A percentile compares a stretch with the other conserved stretches of the same genome.
phyloP scores from a whole-genome alignment of 2,329 filamentous ascomycete species.

The Dactylellina cionopaga region DNA sequence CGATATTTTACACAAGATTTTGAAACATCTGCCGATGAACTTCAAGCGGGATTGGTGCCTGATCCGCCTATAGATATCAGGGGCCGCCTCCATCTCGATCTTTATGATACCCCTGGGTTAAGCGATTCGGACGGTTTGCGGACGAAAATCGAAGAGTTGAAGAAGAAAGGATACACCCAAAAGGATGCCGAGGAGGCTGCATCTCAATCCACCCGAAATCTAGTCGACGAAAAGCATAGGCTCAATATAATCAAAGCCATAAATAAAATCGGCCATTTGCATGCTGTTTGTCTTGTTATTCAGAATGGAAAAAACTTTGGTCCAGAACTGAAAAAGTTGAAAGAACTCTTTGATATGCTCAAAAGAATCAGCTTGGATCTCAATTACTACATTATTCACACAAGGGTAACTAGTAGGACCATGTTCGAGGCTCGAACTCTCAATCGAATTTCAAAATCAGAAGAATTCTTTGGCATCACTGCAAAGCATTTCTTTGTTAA shows the following conservation, averaged over 20 bases:
- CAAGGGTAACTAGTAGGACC: constrained; percentile 12
- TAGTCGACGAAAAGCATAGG: constrained; percentile 10
- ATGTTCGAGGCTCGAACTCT: constrained; percentile 22
- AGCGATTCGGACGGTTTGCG: constrained; percentile 13
- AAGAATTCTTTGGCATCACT: constrained; percentile 15
- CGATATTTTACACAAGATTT: constrained; percentile 7
- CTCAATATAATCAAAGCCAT: constrained; percentile 4
- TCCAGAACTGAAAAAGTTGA: constrained; percentile 9
- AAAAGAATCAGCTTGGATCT: not conserved
- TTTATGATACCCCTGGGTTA: constrained; percentile 21
- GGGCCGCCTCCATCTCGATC: not conserved
- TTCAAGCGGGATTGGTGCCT: constrained; percentile 3
- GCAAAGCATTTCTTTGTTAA: constrained; percentile 28
- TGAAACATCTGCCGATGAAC: not conserved
- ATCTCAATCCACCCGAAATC: not conserved
- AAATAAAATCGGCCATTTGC: not conserved
- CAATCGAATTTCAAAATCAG: constrained; percentile 4
- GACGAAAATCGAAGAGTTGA: constrained; percentile 1
- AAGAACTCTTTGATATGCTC: constrained; percentile 3
- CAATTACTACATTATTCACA: constrained; percentile 36
- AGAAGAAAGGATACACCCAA: not conserved
- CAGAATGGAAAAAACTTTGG: constrained; percentile 21
- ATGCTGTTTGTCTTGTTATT: constrained; percentile 20
- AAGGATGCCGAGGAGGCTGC: constrained; percentile 5
- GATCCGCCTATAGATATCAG: not conserved